Percentiles rank a stretch among this genome's conserved stretches.
Conservation (phyloP, 208 protist genomes). For the Trypanosoma melophagium region DNA sequence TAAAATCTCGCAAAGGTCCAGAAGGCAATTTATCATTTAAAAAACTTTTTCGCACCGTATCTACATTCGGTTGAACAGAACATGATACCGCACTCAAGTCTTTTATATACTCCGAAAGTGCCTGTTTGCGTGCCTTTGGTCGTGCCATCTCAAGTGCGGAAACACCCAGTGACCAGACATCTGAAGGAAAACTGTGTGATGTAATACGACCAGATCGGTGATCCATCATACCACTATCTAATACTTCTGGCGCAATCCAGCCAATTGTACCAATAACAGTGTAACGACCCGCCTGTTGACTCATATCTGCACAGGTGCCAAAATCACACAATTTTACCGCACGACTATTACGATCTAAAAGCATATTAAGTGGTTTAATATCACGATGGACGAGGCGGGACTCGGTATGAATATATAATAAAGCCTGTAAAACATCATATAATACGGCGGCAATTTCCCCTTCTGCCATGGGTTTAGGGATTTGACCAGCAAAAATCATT, state of each 20-base stretch:
- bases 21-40: slow-evolving; percentile 21
- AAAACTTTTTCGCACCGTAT: slow-evolving; percentile 20
- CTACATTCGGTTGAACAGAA: slow-evolving; percentile 24
- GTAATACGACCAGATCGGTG: slow-evolving; percentile 35
- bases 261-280: slow-evolving; percentile 58
- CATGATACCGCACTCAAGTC: slow-evolving; percentile 26
- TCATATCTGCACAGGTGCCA: slow-evolving; percentile 57
- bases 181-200: slow-evolving; percentile 33
- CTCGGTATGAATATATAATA: slow-evolving; percentile 73
- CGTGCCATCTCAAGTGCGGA: slow-evolving; percentile 49
- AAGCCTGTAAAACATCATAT: slow-evolving; percentile 48
- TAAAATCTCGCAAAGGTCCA: slow-evolving; percentile 31
- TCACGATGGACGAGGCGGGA: slow-evolving; percentile 56
- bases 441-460: slow-evolving; percentile 49
- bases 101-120: slow-evolving; percentile 33
- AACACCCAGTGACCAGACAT: slow-evolving; percentile 66
- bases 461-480: slow-evolving; percentile 38
- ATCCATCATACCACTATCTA: slow-evolving; percentile 38
- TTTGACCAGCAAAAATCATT: slow-evolving; percentile 16
- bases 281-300: slow-evolving; percentile 22
- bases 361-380: slow-evolving; percentile 63
- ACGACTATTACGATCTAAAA: slow-evolving; percentile 33
- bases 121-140: slow-evolving; percentile 3
- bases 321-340: slow-evolving; percentile 61
- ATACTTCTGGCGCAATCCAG: slow-evolving; percentile 58